Evolutionary conservation across 2,329 filamentous ascomycete species (phyloP), one percentile per base, ranked within the genome.

Genomic region (Nothophaeocryptopus gaeumannii): DNA sequence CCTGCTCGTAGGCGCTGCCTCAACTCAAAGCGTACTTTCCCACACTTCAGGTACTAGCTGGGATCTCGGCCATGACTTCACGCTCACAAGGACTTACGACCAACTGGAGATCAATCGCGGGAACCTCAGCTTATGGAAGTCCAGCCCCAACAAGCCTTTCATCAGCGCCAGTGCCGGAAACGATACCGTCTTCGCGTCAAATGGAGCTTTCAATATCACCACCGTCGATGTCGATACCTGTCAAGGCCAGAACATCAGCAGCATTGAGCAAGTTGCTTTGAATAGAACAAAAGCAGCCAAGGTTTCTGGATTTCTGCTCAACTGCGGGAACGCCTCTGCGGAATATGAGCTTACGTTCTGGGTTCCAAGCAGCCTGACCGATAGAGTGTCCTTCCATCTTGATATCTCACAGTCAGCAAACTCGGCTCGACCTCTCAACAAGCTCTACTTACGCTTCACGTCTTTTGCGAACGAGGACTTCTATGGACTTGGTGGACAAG

Each of bases 401-500:
- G 45, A 55, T 29, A 46, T 60, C 14, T 45, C 37, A 8, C 32
- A 51, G 8, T 45, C 51, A 5, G 42, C 43, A 5, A 53, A 47
- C 15, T n/a, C 38, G 2, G 35, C 16, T 15, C 34, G 44, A 8
- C 49, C 53, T 3, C 46, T 60, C 29, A 63, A 62, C 36, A 63
- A 64, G 50, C 44, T 62, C 14, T 64, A 61, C 53, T 56, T 66
- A 36, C 45, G 53, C 30, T 58, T 53, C 31, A 32, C 42, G 11
- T 62, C 61, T 3, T 52, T 56, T 4, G 43, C 52, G 2, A 32
- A 50, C 36, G 63, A 66, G 40, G 57, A 60, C 42, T 58, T 66
- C 40, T 65, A 64, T 44, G 62, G 63, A 3, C 51, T 64, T 7
- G 63, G 62, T 5, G 59, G 45, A 13, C 60, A 64, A 34, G 58